A percentile compares a stretch with the other conserved stretches of the same genome.
These are phyloP conservation scores for Oryza punctata DNA, from an alignment of 176 grass and related monocot species.

Conservation along the genomic window DNA sequence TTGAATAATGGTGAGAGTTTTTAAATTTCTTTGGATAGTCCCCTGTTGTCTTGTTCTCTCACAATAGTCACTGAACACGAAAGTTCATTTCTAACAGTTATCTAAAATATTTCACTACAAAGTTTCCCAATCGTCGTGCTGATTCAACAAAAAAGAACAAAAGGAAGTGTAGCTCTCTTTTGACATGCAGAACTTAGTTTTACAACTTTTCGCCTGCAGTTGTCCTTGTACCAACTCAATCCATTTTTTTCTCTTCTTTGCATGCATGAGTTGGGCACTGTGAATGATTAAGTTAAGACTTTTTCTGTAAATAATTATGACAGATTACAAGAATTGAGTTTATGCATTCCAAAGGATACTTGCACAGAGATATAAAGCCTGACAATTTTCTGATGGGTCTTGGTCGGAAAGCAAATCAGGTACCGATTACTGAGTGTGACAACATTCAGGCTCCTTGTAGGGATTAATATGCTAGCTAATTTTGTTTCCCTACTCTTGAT, in stretches of 20 bases:
- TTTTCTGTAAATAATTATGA: slow-evolving; percentile 13
- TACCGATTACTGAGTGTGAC: slow-evolving; percentile 43
- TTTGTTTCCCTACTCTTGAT: slow-evolving; percentile 26
- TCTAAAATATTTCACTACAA: neutral
- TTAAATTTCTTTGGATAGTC: neutral
- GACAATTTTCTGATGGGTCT: slow-evolving; percentile 99
- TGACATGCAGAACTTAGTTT: neutral
- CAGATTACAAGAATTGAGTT: slow-evolving; percentile 93
- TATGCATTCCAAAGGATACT: slow-evolving; percentile 95
- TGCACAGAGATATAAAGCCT: slow-evolving; percentile 95
- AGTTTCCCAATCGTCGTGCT: neutral
- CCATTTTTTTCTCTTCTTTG: neutral
- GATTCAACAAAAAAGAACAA: neutral
- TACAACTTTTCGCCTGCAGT: neutral
- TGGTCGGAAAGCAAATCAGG: slow-evolving; percentile 88
- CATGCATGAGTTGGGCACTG: neutral
- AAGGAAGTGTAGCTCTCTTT: neutral
- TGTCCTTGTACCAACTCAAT: neutral
- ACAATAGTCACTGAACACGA: neutral
- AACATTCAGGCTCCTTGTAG: neutral
- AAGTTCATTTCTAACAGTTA: neutral
- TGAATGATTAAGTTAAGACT: slow-evolving; percentile 17
- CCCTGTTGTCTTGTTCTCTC: neutral
- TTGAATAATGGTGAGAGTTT: neutral
- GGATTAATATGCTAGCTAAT: slow-evolving; percentile 9